Conservation (phyloP, 176 grass and related monocot genomes). For the Aegilops umbellulata region DNA sequence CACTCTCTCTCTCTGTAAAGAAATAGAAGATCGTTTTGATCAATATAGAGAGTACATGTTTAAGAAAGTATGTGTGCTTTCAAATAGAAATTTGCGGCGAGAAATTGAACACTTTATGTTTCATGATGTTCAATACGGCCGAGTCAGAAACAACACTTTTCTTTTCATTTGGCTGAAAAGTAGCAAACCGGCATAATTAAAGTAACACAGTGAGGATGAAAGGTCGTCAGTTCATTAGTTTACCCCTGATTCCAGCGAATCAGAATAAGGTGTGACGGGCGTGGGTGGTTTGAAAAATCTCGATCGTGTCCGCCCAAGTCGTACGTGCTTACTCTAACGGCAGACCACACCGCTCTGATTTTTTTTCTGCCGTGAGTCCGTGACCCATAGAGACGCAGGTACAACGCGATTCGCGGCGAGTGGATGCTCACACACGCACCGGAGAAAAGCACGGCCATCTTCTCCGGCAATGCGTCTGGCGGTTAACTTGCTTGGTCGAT, state of each 20-base stretch:
- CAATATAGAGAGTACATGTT: no score
- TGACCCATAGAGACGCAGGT: background rate
- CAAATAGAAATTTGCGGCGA: no score
- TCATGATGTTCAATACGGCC: no score
- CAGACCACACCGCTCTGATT: background rate
- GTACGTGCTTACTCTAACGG: background rate
- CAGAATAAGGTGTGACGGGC: background rate
- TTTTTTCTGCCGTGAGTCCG: background rate
- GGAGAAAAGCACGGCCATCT: background rate
- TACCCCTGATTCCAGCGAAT: background rate
- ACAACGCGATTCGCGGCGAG: constrained; percentile 29
- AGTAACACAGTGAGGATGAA: background rate
- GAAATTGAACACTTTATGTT: no score
- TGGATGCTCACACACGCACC: background rate
- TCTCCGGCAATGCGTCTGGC: constrained; percentile 25
- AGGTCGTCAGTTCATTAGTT: background rate
- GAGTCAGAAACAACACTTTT: no score
- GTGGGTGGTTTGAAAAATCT: background rate
- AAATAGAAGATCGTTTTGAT: no score
- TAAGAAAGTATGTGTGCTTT: no score
- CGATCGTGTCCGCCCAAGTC: background rate
- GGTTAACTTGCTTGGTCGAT: constrained; percentile 35
- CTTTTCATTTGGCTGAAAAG: background rate
- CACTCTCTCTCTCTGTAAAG: no score
- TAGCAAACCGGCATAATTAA: background rate